Conservation (phyloP, 164 flowering plant genomes). For the Buxus sempervirens region DNA sequence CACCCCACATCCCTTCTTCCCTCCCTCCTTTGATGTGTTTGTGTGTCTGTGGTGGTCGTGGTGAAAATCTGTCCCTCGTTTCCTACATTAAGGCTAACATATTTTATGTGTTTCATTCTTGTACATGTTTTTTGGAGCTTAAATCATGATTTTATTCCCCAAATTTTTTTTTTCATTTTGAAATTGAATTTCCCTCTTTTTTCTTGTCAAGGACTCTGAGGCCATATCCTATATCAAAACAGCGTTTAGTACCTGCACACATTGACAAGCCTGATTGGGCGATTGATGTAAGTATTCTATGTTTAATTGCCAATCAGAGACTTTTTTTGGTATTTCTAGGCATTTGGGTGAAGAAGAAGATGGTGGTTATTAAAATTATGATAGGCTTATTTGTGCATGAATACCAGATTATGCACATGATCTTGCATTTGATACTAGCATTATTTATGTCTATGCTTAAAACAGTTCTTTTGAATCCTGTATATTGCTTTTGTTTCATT, state of each 20-base stretch:
- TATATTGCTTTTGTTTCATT: neutral
- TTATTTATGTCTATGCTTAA: neutral
- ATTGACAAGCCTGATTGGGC: conserved; percentile 96
- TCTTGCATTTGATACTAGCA: neutral
- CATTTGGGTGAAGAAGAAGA: neutral
- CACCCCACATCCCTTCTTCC: no score
- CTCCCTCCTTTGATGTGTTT: no score
- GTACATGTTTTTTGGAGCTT: no score
- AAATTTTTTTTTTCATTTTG: neutral
- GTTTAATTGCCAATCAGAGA: neutral
- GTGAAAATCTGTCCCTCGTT: neutral
- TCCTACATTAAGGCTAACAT: neutral
- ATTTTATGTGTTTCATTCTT: neutral
- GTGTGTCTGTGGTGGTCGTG: no score
- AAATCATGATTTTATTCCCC: neutral
- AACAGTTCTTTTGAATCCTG: neutral
- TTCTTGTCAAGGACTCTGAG: conserved; percentile 53
- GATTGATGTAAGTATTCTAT: conserved; percentile 57
- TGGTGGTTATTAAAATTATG: neutral
- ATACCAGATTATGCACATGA: neutral
- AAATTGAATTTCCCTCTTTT: neutral
- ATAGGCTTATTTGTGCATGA: neutral
- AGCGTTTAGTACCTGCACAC: conserved; percentile 60
- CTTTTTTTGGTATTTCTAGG: neutral
- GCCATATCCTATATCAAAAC: conserved; percentile 80